phyloP scores from a whole-genome alignment of 2,329 filamentous ascomycete species.

The Diaporthe aspalathi region DNA sequence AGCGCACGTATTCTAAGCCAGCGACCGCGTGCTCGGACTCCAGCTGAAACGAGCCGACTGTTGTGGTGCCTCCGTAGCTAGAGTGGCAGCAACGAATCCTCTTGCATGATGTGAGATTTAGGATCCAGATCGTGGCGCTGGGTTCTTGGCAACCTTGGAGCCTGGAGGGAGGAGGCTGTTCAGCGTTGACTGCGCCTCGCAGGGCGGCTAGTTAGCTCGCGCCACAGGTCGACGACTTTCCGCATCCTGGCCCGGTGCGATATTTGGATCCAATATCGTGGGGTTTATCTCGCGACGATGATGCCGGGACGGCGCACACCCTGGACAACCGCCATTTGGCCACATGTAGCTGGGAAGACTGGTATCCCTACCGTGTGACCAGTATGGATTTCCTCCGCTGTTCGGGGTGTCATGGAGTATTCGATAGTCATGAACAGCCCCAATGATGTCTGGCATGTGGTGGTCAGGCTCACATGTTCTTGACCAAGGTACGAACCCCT shows the following conservation, averaged over 20 bases:
- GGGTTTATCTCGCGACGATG: neutral
- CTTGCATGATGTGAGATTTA: slow-evolving; percentile 21
- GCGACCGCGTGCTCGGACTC: slow-evolving; percentile 2
- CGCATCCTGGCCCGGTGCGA: neutral
- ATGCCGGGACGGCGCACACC: neutral
- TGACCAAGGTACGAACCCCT: too few relatives aligned
- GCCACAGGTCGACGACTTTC: neutral
- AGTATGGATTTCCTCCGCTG: too few relatives aligned
- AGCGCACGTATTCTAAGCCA: neutral
- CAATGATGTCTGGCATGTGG: neutral
- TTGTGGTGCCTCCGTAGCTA: neutral
- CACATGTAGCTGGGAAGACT: neutral
- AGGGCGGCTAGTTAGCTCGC: neutral
- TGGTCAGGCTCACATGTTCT: neutral
- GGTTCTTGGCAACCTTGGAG: slow-evolving; percentile 13
- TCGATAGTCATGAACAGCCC: too few relatives aligned
- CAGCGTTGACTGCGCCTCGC: neutral
- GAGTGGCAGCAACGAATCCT: slow-evolving; percentile 1
- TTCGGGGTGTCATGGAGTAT: too few relatives aligned
- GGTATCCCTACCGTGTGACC: too few relatives aligned
- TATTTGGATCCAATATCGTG: neutral
- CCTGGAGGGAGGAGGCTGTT: slow-evolving; percentile 4
- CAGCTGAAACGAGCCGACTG: neutral
- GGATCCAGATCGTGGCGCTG: neutral
- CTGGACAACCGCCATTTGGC: neutral